Percentiles rank a stretch among this genome's conserved stretches.
These are phyloP conservation scores for Mycena citricolor DNA, from an alignment of 1,284 basidiomycete genomes.

Conservation along the genomic window DNA sequence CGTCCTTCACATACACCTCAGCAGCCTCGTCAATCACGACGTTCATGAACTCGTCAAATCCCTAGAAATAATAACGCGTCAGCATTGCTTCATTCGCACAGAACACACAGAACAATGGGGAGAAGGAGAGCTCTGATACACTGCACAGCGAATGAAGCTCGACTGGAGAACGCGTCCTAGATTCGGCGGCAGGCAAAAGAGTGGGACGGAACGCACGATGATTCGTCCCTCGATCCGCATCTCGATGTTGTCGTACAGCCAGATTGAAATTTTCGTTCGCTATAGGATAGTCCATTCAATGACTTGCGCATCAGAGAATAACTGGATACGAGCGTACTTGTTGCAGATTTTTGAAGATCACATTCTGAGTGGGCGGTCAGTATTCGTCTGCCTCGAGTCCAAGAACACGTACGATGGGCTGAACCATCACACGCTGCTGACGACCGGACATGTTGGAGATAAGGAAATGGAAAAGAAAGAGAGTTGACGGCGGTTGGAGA, in stretches of 20 bases:
- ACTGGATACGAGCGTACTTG: conserved; percentile 46
- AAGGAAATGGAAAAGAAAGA: conserved; percentile 22
- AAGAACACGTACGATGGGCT: conserved; percentile 81
- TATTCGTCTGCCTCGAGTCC: conserved; percentile 22
- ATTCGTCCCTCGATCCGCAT: conserved; percentile 97
- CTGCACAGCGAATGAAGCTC: conserved; percentile 11
- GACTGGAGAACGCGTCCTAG: conserved; percentile 21
- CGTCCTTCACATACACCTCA: conserved; percentile 89
- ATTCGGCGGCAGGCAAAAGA: conserved; percentile 27
- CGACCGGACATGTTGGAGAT: conserved; percentile 78
- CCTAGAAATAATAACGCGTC: conserved; percentile 50
- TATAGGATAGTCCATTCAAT: conserved; percentile 34
- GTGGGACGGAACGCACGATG: conserved; percentile 66
- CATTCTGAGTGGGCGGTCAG: conserved; percentile 65
- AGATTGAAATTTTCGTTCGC: conserved; percentile 87
- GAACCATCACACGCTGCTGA: conserved; percentile 95
- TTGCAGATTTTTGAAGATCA: conserved; percentile 99
- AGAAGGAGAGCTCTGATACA: conserved; percentile 11
- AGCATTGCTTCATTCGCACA: conserved; percentile 16
- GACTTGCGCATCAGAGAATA: conserved; percentile 7
- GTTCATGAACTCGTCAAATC: conserved; percentile 99
- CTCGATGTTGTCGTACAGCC: conserved; percentile 97
- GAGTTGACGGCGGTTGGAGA: conserved; percentile 13
- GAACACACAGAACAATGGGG: conserved; percentile 10
- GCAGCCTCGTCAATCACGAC: conserved; percentile 94